Conservation (phyloP, 2,329 filamentous ascomycete species). For the Bipolaris gigantea region DNA sequence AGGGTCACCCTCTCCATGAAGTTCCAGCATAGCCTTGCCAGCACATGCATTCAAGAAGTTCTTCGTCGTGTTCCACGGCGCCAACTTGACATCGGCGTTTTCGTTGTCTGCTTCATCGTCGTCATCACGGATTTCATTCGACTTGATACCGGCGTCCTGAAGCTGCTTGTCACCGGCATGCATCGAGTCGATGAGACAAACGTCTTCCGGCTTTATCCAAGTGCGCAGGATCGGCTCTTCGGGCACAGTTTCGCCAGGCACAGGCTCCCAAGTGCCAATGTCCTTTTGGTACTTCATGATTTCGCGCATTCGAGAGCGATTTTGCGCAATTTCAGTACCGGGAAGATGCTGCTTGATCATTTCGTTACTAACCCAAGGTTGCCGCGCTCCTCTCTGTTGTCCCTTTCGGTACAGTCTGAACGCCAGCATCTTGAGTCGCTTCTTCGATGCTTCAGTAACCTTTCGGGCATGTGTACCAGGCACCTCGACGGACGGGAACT, state of each 20-base stretch:
- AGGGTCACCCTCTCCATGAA: slow-evolving; percentile 93
- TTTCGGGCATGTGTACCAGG: slow-evolving; percentile 92
- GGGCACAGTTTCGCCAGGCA: slow-evolving; percentile 71
- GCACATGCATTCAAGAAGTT: slow-evolving; percentile 93
- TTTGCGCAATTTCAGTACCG: slow-evolving; percentile 91
- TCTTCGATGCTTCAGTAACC: slow-evolving; percentile 96
- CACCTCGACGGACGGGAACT: slow-evolving; percentile 88
- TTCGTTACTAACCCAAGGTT: slow-evolving; percentile 78
- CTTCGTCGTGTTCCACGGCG: slow-evolving; percentile 95
- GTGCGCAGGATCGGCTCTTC: slow-evolving; percentile 78
- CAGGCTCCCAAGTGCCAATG: slow-evolving; percentile 77
- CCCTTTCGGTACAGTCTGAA: slow-evolving; percentile 85
- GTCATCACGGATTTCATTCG: slow-evolving; percentile 64
- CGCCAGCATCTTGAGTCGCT: slow-evolving; percentile 92
- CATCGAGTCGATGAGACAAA: slow-evolving; percentile 94
- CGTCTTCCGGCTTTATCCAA: slow-evolving; percentile 94
- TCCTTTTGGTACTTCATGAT: slow-evolving; percentile 91
- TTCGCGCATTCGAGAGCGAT: slow-evolving; percentile 94
- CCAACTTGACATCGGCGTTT: slow-evolving; percentile 82
- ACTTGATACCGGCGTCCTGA: slow-evolving; percentile 84
- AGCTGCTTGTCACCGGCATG: slow-evolving; percentile 91
- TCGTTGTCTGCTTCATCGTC: slow-evolving; percentile 67
- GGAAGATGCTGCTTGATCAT: slow-evolving; percentile 72
- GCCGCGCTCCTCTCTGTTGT: slow-evolving; percentile 66
- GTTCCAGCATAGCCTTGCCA: slow-evolving; percentile 93